Evolutionary conservation across 106 monocot genomes (phyloP), one percentile per base, ranked within the genome.

Genomic region (Dendrobium nobile): DNA sequence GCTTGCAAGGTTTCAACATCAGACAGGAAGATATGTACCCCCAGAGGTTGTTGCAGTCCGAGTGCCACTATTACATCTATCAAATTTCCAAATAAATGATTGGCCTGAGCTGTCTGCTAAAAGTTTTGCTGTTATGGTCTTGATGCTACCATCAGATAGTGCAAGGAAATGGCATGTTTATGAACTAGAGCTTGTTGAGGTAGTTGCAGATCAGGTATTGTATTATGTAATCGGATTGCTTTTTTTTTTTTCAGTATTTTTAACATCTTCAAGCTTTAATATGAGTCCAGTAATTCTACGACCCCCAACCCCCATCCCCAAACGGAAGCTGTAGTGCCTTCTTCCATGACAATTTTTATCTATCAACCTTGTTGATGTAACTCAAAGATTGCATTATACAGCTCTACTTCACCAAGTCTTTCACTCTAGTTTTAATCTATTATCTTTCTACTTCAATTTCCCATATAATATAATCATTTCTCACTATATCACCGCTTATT

Each of bases 121-220:
- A 77, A 90, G 88, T 78, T 93, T 87, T 89, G 96, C 93, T 16
- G 82, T 96, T 20, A 93, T 96, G 96, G 93, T 96, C 47, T 83
- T 96, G 84, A 91, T 93, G 80, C 96, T 96, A 16, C 96, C 96
- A 55, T 87, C 90, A 67, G 91, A 93, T 82, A 92, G 93, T 89
- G 96, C 93, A 43, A 84, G 93, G 78, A 92, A 96, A 78, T 96
- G 96, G 96, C 91, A 88, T 86, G 79, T 61, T 15, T 83, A 96
- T 93, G 93, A 96, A 84, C 73, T 88, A 75, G 96, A 96, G 83
- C 92, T 96, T 61, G 93, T 96, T 72, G 96, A 93, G 78, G 96
- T 96, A 51, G 93, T 96, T 73, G 96, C 92, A 28, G 96, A 93
- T 85, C 96, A 96, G 96, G 96, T 96, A 75, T n/a, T 17, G 28